Evolutionary conservation across 2,329 filamentous ascomycete species (phyloP), one percentile per base, ranked within the genome.

Genomic region (Cladosporium sp.): DNA sequence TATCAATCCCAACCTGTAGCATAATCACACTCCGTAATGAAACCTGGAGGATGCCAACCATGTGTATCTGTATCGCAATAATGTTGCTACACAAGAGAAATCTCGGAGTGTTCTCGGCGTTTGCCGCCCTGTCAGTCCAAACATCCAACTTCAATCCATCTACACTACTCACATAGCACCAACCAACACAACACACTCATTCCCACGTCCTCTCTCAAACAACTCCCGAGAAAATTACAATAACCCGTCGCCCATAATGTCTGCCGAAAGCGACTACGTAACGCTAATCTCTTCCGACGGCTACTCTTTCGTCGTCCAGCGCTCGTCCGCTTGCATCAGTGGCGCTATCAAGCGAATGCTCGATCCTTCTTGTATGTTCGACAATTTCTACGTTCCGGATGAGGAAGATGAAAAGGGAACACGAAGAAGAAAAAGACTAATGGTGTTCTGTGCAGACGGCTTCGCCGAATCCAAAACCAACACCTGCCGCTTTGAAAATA

Each of bases 211-310:
- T 7, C 5, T 12, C n/a, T 12, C 32, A 7, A 13, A 33, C 11
- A 13, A 33, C 12, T 7, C 6, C n/a, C 13, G 32, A 33, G n/a
- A 27, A 27, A 4, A 9, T 27, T 27, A 27, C 22, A 27, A 15
- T 11, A 20, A 7, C 15, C 7, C 16, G 4, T 22, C 8, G 11
- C 13, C 16, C 29, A 38, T 3, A 11, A 50, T 50, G 47, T 25
- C 47, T 8, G 40, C 39, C 15, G 32, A 43, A 40, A 51, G 40
- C 32, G 36, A 88, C 62, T 91, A 89, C 68, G 79, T 91, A 57
- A 91, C 87, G 4, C 79, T 92, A 46, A 77, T 90, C 36, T 89
- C 86, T 0, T 78, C 75, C 57, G 87, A 92, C 67, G 85, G 80
- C 59, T 89, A 82, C 65, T 85, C 89, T 71, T 91, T 88, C 65